Evolutionary conservation across 2,329 filamentous ascomycete species (phyloP).

Genomic region (Fusarium gaditjirri): DNA sequence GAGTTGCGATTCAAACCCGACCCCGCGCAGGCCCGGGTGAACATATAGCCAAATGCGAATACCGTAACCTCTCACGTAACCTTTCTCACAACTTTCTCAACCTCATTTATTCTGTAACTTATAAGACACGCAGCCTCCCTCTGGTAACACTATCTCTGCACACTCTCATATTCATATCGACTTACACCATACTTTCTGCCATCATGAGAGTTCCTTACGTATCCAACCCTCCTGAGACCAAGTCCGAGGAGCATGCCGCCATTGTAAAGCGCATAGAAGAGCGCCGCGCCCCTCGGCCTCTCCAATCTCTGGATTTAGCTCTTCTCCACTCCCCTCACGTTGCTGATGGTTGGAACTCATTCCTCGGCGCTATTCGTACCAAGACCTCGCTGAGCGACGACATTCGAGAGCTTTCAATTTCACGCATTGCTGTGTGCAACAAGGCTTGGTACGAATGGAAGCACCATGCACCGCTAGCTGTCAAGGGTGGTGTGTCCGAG

Average conservation of each 20-base stretch:
- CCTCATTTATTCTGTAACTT: neutral
- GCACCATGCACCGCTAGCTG: slow-evolving; percentile 77
- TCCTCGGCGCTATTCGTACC: slow-evolving; percentile 72
- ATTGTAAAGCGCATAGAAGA: slow-evolving; percentile 72
- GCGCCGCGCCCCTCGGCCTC: slow-evolving; percentile 74
- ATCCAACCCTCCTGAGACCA: slow-evolving; percentile 60
- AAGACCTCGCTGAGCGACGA: slow-evolving; percentile 61
- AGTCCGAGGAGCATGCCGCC: slow-evolving; percentile 59
- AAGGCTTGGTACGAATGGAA: slow-evolving; percentile 87
- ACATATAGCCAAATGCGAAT: slow-evolving; percentile 43
- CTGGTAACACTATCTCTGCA: neutral
- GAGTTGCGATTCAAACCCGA: slow-evolving; percentile 39
- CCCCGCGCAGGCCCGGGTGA: slow-evolving; percentile 44
- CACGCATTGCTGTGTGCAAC: slow-evolving; percentile 82
- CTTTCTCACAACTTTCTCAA: neutral
- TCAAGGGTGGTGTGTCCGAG: slow-evolving; percentile 65
- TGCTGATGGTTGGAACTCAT: slow-evolving; percentile 79
- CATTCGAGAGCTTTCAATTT: slow-evolving; percentile 82
- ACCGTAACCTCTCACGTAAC: neutral
- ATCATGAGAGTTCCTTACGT: slow-evolving; percentile 76
- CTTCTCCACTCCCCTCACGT: slow-evolving; percentile 79
- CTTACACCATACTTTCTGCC: slow-evolving; percentile 22
- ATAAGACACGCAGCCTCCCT: neutral
- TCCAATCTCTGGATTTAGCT: slow-evolving; percentile 79
- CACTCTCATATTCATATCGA: neutral